Percentiles rank a stretch among this genome's conserved stretches.
These are phyloP conservation scores for Geoglossum glabrum DNA, from an alignment of 495 filamentous ascomycete genomes.

Conservation along the genomic window DNA sequence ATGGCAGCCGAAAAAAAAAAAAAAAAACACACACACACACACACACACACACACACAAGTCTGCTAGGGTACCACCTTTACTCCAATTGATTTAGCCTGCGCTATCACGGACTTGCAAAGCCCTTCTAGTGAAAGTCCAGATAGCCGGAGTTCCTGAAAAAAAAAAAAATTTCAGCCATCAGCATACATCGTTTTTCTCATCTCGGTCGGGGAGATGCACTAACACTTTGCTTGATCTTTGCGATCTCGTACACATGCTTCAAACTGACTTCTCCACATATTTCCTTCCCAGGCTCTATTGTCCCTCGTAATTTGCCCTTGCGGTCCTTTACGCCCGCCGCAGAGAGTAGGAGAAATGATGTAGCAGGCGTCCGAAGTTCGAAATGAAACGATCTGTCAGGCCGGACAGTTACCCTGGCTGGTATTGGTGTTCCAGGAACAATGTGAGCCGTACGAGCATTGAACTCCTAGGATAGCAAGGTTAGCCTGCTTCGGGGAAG, in stretches of 20 bases:
- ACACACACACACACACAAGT: too few species aligned
- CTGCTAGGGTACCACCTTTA: constrained; percentile 50
- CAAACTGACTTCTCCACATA: constrained; percentile 60
- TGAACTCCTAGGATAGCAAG: constrained; percentile 66
- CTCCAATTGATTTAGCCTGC: constrained; percentile 74
- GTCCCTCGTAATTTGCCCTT: constrained; percentile 66
- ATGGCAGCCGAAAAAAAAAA: too few species aligned
- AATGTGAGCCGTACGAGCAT: constrained; percentile 80
- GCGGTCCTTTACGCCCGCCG: constrained; percentile 53
- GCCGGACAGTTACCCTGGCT: constrained; percentile 73
- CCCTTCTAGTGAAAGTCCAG: constrained; percentile 59
- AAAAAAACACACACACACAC: too few species aligned
- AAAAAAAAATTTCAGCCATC: too few species aligned
- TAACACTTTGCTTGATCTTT: constrained; percentile 56
- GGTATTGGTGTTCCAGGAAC: constrained; percentile 70
- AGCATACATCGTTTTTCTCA: not conserved
- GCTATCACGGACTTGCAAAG: constrained; percentile 69
- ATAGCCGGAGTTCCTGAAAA: constrained; percentile 49
- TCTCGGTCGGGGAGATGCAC: not conserved
- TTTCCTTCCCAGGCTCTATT: constrained; percentile 56
- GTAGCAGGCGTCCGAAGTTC: constrained; percentile 85
- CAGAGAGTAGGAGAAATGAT: constrained; percentile 66
- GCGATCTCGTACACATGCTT: constrained; percentile 99
- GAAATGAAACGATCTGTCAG: constrained; percentile 84
- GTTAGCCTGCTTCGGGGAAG: too few species aligned